Percentiles rank a stretch among this genome's conserved stretches.
Evolutionary conservation across 2,329 filamentous ascomycete genomes (phyloP).

Genomic region (Leptographium lundbergii): DNA sequence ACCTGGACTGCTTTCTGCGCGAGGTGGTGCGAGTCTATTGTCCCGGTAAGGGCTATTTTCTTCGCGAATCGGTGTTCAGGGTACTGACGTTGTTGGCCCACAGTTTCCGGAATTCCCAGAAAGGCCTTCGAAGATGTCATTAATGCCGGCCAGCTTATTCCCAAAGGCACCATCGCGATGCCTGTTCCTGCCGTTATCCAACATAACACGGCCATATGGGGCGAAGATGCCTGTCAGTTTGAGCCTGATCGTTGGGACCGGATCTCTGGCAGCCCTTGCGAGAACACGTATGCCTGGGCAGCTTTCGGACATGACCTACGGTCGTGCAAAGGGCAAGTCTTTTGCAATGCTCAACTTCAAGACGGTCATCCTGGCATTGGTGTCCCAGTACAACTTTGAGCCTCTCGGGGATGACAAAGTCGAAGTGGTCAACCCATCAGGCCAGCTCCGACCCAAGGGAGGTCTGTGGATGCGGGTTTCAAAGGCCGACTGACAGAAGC

Average conservation of each 20-base stretch:
- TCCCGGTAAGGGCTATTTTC: slow-evolving; percentile 14
- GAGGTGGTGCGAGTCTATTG: slow-evolving; percentile 22
- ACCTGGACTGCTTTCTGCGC: slow-evolving; percentile 22
- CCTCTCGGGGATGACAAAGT: not conserved
- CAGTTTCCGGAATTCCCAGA: slow-evolving; percentile 7
- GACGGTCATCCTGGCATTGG: slow-evolving; percentile 20
- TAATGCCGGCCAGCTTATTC: slow-evolving; percentile 14
- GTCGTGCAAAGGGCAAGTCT: slow-evolving; percentile 25
- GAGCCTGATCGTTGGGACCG: slow-evolving; percentile 14
- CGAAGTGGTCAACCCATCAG: slow-evolving; percentile 6
- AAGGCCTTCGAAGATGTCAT: slow-evolving; percentile 11
- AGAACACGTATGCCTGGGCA: slow-evolving; percentile 20
- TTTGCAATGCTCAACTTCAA: slow-evolving; percentile 26
- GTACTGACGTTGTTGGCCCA: too few species aligned
- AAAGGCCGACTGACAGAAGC: not conserved
- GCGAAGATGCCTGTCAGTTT: slow-evolving; percentile 14
- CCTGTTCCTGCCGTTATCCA: slow-evolving; percentile 11
- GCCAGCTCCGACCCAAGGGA: slow-evolving; percentile 5
- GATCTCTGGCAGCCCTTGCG: slow-evolving; percentile 8
- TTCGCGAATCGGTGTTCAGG: not conserved
- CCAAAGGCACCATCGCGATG: slow-evolving; percentile 15
- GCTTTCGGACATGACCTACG: slow-evolving; percentile 25
- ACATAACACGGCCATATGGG: slow-evolving; percentile 15
- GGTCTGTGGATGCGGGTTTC: slow-evolving; percentile 1
- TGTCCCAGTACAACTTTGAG: slow-evolving; percentile 15